These are phyloP conservation scores for Colletotrichum tabaci DNA, from an alignment of 2,329 filamentous ascomycete species.

Conservation along the genomic window DNA sequence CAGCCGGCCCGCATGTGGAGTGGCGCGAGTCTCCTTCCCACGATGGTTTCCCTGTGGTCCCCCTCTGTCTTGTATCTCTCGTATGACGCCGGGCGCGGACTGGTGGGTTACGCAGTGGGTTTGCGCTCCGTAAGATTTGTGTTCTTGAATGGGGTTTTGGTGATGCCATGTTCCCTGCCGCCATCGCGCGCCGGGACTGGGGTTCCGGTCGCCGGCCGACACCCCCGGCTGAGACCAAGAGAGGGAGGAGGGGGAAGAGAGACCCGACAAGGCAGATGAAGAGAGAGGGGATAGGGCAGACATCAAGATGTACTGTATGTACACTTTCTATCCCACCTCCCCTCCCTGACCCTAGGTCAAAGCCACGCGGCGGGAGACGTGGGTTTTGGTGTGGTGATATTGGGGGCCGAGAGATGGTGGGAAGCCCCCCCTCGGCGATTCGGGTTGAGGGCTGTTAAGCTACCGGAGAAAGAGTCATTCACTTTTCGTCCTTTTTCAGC, in stretches of 20 bases:
- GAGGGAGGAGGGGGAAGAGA: not conserved
- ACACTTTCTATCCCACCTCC: too few relatives aligned
- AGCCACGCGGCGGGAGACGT: conserved; percentile 6
- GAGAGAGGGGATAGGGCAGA: not conserved
- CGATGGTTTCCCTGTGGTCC: too few relatives aligned
- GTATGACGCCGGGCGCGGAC: conserved; percentile 8
- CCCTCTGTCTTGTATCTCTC: not conserved
- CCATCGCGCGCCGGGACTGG: conserved; percentile 19
- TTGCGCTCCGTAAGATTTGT: not conserved
- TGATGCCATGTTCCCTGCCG: conserved; percentile 19
- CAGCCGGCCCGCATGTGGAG: conserved; percentile 5
- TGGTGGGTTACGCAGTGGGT: conserved; percentile 5
- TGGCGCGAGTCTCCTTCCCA: not conserved
- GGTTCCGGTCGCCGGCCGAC: conserved; percentile 20
- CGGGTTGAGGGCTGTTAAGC: too few relatives aligned
- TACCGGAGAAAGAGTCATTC: too few relatives aligned
- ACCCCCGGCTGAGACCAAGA: conserved; percentile 6
- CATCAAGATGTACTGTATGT: not conserved
- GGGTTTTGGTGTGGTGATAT: conserved; percentile 7
- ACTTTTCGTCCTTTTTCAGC: too few relatives aligned
- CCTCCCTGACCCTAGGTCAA: not conserved
- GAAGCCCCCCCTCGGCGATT: not conserved
- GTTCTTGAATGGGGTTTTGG: too few relatives aligned
- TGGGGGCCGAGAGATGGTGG: conserved; percentile 4
- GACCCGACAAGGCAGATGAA: not conserved